These are phyloP conservation scores for Talaromyces sp. DNA, from an alignment of 2,329 filamentous ascomycete genomes.

Conservation along the genomic window DNA sequence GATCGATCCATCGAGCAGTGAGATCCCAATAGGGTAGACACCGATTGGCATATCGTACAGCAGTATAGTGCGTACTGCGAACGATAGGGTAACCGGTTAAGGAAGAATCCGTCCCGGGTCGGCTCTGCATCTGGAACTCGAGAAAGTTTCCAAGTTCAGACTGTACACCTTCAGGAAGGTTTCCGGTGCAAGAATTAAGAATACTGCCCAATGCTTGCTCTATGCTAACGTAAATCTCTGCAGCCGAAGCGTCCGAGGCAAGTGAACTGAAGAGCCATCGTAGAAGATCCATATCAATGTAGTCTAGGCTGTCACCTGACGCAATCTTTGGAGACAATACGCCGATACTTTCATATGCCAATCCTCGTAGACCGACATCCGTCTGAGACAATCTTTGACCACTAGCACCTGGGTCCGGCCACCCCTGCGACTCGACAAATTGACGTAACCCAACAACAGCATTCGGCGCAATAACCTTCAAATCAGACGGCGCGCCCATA, in stretches of 20 bases:
- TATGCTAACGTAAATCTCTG: constrained; percentile 76
- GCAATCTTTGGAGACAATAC: constrained; percentile 60
- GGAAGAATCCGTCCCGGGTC: constrained; percentile 37
- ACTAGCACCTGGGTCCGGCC: constrained; percentile 61
- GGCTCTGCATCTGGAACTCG: constrained; percentile 62
- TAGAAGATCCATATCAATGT: constrained; percentile 53
- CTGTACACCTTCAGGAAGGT: constrained; percentile 42
- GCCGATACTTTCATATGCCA: constrained; percentile 88
- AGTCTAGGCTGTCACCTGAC: constrained; percentile 24
- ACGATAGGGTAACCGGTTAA: constrained; percentile 46
- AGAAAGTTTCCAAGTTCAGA: constrained; percentile 55
- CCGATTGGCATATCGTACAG: constrained; percentile 83
- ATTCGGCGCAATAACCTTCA: constrained; percentile 63
- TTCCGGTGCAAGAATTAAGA: constrained; percentile 55
- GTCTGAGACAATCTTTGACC: constrained; percentile 57
- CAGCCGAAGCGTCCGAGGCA: constrained; percentile 70
- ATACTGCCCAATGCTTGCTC: constrained; percentile 83
- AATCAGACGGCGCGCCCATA: constrained; percentile 60
- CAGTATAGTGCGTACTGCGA: constrained; percentile 76
- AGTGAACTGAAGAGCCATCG: constrained; percentile 82
- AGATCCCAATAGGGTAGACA: constrained; percentile 78
- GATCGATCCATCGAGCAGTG: constrained; percentile 79
- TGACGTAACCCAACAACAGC: constrained; percentile 66
- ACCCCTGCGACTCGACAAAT: constrained; percentile 77
- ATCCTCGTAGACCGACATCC: constrained; percentile 66